These are phyloP conservation scores for Cornus controversa DNA, from an alignment of 148 eudicot species.

Conservation along the genomic window DNA sequence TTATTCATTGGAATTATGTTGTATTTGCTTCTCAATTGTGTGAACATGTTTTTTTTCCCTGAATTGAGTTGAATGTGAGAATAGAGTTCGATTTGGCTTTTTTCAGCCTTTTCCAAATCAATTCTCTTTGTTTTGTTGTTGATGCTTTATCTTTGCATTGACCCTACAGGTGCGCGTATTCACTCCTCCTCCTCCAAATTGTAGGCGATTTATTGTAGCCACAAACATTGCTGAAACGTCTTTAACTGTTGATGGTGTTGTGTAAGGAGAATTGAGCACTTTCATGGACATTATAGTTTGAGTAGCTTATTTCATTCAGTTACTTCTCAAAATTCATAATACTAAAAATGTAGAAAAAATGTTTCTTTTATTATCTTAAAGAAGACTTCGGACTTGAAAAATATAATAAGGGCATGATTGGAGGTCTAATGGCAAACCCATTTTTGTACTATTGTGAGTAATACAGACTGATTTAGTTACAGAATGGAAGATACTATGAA, in stretches of 20 bases:
- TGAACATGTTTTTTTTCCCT: background rate
- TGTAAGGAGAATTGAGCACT: slow-evolving; percentile 48
- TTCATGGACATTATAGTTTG: background rate
- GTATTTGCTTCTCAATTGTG: background rate
- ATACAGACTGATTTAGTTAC: background rate
- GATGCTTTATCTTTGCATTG: slow-evolving; percentile 11
- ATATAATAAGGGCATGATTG: background rate
- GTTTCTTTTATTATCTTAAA: background rate
- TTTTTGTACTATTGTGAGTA: background rate
- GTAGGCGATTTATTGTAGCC: slow-evolving; percentile 91
- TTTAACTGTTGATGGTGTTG: slow-evolving; percentile 98
- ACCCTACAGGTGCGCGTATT: slow-evolving; percentile 85
- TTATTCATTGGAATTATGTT: background rate
- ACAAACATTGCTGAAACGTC: slow-evolving; percentile 99
- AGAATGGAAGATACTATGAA: no score
- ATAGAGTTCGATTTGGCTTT: background rate
- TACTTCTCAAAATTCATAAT: background rate
- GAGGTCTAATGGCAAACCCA: background rate
- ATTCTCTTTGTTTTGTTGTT: slow-evolving; percentile 12
- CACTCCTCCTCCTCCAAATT: slow-evolving; percentile 84
- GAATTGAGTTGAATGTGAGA: background rate
- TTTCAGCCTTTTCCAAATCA: background rate
- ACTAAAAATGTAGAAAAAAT: background rate
- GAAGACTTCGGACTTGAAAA: no score
- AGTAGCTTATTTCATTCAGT: background rate